Conservation (phyloP, 768 basidiomycete species). For the Lyophyllum semitale region DNA sequence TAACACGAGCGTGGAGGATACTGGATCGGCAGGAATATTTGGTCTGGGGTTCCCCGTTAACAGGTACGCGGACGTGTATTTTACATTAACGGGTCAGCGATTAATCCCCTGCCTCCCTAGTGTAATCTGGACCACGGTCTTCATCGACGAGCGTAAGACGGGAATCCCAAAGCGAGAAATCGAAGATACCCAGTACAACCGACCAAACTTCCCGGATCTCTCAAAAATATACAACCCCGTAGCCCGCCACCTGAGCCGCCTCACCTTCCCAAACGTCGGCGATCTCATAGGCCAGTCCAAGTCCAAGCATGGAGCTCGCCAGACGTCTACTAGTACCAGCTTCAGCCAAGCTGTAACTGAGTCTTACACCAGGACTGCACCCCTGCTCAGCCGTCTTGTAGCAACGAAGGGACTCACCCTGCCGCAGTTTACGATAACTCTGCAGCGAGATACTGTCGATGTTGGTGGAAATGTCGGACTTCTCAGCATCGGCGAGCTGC, state of each 20-base stretch:
- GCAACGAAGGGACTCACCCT: conserved; percentile 32
- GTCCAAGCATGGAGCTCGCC: conserved; percentile 13
- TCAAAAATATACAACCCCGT: conserved; percentile 16
- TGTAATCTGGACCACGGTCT: conserved; percentile 46
- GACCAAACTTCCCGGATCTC: conserved; percentile 29
- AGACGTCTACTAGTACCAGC: conserved; percentile 9
- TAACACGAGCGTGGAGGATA: conserved; percentile 60
- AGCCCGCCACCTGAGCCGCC: conserved; percentile 6
- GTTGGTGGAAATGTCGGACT: conserved; percentile 70
- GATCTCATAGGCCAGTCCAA: conserved; percentile 1
- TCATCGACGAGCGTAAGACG: conserved; percentile 19
- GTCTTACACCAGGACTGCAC: conserved; percentile 43
- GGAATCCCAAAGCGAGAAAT: conserved; percentile 2
- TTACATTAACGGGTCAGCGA: not conserved
- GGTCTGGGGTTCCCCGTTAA: conserved; percentile 76
- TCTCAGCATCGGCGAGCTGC: conserved; percentile 68
- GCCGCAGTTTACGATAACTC: conserved; percentile 57
- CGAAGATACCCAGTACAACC: conserved; percentile 19
- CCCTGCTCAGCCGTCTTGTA: conserved; percentile 49
- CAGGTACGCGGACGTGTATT: conserved; percentile 42
- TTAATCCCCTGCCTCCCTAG: conserved; percentile 24
- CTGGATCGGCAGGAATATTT: conserved; percentile 65
- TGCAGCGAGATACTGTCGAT: conserved; percentile 71
- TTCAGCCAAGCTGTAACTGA: conserved; percentile 35
- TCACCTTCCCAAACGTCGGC: conserved; percentile 6